A percentile compares a stretch with the other conserved stretches of the same genome.
These are phyloP conservation scores for Fragilaria crotonensis DNA, from an alignment of 108 stramenopile genomes.

Conservation along the genomic window DNA sequence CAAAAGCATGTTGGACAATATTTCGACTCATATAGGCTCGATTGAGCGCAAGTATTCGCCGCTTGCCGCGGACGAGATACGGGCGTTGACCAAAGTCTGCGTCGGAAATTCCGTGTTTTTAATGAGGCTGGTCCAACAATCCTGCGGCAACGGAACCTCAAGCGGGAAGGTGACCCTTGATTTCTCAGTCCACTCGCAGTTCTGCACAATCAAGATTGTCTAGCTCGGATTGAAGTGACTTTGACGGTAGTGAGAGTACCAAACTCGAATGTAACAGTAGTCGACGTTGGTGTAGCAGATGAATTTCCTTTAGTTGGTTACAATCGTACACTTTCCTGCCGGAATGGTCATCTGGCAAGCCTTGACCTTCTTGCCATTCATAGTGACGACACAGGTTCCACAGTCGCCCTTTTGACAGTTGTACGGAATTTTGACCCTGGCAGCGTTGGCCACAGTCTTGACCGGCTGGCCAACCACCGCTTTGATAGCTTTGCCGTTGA, in stretches of 20 bases:
- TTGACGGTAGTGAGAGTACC: too few relatives aligned
- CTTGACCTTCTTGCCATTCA: constrained; percentile 78
- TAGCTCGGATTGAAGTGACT: too few relatives aligned
- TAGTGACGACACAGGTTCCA: constrained; percentile 60
- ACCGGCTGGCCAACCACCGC: constrained; percentile 79
- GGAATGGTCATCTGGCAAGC: constrained; percentile 63
- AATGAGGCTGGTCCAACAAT: constrained; percentile 35
- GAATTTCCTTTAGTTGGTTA: constrained; percentile 36
- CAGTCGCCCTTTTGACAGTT: constrained; percentile 86
- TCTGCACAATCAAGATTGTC: constrained; percentile 48
- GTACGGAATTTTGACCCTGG: constrained; percentile 76
- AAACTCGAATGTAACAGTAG: too few relatives aligned
- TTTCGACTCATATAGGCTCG: constrained; percentile 10
- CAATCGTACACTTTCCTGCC: constrained; percentile 51
- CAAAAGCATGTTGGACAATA: constrained; percentile 37
- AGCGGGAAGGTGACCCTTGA: constrained; percentile 30
- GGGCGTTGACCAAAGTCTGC: constrained; percentile 50
- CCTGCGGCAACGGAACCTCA: not conserved
- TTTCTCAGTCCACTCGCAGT: constrained; percentile 35
- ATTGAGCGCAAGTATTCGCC: constrained; percentile 26
- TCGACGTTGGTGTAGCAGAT: too few relatives aligned
- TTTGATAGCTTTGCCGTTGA: constrained; percentile 70
- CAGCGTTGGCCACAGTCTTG: constrained; percentile 56
- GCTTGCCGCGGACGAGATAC: constrained; percentile 37
- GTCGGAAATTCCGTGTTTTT: constrained; percentile 62